Conservation (phyloP, 2,329 filamentous ascomycete species). For the Phialemonium atrogriseum region DNA sequence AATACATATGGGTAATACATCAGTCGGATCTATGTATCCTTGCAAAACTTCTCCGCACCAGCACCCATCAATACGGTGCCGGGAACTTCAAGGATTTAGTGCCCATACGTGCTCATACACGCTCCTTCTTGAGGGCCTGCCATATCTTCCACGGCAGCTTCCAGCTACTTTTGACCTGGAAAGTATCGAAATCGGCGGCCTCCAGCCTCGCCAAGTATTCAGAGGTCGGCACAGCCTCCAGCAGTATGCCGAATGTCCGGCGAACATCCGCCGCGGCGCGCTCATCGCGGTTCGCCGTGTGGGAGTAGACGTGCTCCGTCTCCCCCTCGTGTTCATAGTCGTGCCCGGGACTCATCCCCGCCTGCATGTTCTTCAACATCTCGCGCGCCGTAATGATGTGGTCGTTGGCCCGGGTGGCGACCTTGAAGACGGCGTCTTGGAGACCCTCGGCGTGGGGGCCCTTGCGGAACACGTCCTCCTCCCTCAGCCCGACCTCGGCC, state of each 20-base stretch:
- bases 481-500: conserved; percentile 69
- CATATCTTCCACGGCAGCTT: conserved; percentile 72
- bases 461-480: conserved; percentile 81
- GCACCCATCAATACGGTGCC: too few species aligned
- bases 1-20: too few species aligned
- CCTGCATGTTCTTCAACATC: conserved; percentile 75
- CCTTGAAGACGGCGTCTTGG: conserved; percentile 81
- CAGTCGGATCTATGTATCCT: too few species aligned
- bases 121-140: conserved; percentile 40
- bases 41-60: too few species aligned
- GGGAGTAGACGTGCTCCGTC: conserved; percentile 50
- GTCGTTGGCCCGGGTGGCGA: conserved; percentile 90
- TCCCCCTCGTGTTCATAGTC: conserved; percentile 84
- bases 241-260: conserved; percentile 67
- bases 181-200: conserved; percentile 76
- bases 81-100: too few species aligned
- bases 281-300: conserved; percentile 23
- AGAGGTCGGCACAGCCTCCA: conserved; percentile 70
- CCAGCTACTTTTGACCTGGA: conserved; percentile 63
- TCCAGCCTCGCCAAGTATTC: conserved; percentile 75
- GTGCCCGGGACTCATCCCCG: conserved; percentile 68
- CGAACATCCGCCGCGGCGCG: conserved; percentile 35
- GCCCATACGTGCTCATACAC: too few species aligned
- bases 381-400: conserved; percentile 89
- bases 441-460: conserved; percentile 73